phyloP scores from a whole-genome alignment of 2,329 filamentous ascomycete species.

The Sordariomycetes sp. region DNA sequence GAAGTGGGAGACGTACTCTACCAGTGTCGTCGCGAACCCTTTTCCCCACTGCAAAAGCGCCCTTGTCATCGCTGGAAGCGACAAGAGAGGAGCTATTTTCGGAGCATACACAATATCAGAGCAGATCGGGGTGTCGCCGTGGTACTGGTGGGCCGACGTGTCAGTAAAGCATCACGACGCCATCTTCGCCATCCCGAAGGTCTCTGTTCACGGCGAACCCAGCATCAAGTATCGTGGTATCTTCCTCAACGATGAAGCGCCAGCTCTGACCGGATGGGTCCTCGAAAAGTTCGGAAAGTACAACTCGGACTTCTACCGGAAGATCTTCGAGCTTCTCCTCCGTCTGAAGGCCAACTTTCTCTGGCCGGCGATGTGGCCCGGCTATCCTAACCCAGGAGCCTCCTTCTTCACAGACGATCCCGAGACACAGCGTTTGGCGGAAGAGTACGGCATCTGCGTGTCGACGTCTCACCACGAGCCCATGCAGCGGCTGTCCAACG shows the following conservation, averaged over 20 bases:
- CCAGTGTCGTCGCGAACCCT: conserved; percentile 47
- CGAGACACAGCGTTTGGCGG: conserved; percentile 46
- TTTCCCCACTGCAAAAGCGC: conserved; percentile 46
- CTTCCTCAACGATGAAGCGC: conserved; percentile 47
- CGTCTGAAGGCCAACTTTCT: conserved; percentile 53
- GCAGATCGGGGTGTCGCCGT: conserved; percentile 48
- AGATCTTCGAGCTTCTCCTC: conserved; percentile 54
- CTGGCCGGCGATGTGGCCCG: conserved; percentile 59
- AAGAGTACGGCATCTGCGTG: conserved; percentile 55
- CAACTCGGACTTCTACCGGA: conserved; percentile 47
- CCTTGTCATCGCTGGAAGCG: conserved; percentile 59
- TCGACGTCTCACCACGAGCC: conserved; percentile 58
- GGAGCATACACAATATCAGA: conserved; percentile 61
- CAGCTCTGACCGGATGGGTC: conserved; percentile 44
- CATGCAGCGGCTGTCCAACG: conserved; percentile 49
- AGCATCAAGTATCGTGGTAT: conserved; percentile 51
- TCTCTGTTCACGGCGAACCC: conserved; percentile 33
- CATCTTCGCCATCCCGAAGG: conserved; percentile 34
- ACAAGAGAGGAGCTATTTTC: conserved; percentile 57
- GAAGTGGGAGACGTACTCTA: conserved; percentile 61
- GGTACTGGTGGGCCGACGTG: conserved; percentile 54
- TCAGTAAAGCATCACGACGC: conserved; percentile 31
- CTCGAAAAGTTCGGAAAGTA: conserved; percentile 39
- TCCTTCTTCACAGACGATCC: conserved; percentile 58
- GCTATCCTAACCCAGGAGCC: conserved; percentile 33